Percentiles rank a stretch among this genome's conserved stretches.
phyloP scores from a whole-genome alignment of 2,329 filamentous ascomycete genomes.

The Tolypocladium inflatum region DNA sequence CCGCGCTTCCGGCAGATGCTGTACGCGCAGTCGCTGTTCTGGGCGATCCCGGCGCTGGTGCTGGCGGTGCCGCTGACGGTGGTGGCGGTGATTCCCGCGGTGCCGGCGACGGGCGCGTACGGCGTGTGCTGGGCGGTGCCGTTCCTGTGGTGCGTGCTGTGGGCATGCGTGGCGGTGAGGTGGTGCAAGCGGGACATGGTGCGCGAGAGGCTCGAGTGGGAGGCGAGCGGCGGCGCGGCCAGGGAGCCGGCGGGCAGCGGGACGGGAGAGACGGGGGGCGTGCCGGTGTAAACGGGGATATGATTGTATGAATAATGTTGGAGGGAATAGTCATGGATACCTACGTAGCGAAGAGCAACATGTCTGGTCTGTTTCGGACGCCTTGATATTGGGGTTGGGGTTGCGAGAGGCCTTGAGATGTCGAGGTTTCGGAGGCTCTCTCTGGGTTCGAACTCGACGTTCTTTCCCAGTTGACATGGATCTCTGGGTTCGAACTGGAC shows the following conservation, averaged over 20 bases:
- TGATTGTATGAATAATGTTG: not conserved
- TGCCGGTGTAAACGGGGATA: not conserved
- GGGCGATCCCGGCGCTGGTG: conserved; percentile 27
- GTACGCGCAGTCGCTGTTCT: conserved; percentile 28
- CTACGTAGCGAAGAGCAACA: not conserved
- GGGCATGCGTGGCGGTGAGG: conserved; percentile 22
- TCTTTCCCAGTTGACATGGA: not conserved
- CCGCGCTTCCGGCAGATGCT: conserved; percentile 32
- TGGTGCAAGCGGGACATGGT: conserved; percentile 29
- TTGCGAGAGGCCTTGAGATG: not conserved
- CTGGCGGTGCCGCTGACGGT: conserved; percentile 26
- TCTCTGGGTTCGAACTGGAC: not conserved
- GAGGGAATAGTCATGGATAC: not conserved
- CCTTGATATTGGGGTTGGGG: no score
- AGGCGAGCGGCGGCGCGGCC: conserved; percentile 8
- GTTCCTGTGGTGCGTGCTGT: conserved; percentile 25
- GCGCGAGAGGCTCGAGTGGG: conserved; percentile 26
- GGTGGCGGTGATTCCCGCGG: conserved; percentile 21
- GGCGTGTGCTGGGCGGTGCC: conserved; percentile 30
- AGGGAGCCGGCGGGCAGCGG: not conserved
- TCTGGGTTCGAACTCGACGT: not conserved
- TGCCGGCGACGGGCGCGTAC: conserved; percentile 26
- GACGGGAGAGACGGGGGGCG: not conserved
- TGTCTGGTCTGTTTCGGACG: not conserved
- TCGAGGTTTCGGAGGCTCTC: not conserved